Evolutionary conservation across 1,284 basidiomycete genomes (phyloP).

Genomic region (Singerocomus inundabilis): DNA sequence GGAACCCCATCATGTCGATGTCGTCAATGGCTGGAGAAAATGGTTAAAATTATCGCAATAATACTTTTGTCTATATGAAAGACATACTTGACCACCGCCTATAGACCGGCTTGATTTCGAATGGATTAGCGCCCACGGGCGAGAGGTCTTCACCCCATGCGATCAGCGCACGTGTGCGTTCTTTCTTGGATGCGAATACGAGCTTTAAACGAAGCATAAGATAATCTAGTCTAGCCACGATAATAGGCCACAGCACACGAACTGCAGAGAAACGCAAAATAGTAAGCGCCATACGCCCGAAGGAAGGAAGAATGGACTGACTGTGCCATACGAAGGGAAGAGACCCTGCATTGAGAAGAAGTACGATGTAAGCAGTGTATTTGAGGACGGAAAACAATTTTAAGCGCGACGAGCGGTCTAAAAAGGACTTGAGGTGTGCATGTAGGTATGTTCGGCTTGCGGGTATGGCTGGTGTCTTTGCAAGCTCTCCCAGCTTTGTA

Average conservation of each 20-base stretch:
- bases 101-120: conserved; percentile 42
- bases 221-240: conserved; percentile 39
- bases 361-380: conserved; percentile 36
- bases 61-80: not conserved
- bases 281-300: not conserved
- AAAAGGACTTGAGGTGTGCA: conserved; percentile 9
- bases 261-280: conserved; percentile 37
- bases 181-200: conserved; percentile 40
- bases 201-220: conserved; percentile 39
- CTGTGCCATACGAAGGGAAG: conserved; percentile 67
- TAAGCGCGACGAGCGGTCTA: conserved; percentile 2
- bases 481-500: not conserved
- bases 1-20: conserved; percentile 59
- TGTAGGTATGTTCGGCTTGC: not conserved
- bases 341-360: conserved; percentile 55
- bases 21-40: conserved; percentile 58
- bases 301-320: conserved; percentile 22
- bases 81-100: conserved; percentile 57
- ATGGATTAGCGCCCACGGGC: conserved; percentile 58
- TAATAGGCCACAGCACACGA: conserved; percentile 53
- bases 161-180: conserved; percentile 40
- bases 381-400: conserved; percentile 29
- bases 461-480: conserved; percentile 16
- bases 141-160: conserved; percentile 45
- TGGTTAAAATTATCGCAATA: not conserved